Evolutionary conservation across 2,329 filamentous ascomycete species (phyloP).

Genomic region (Xylaria digitata): DNA sequence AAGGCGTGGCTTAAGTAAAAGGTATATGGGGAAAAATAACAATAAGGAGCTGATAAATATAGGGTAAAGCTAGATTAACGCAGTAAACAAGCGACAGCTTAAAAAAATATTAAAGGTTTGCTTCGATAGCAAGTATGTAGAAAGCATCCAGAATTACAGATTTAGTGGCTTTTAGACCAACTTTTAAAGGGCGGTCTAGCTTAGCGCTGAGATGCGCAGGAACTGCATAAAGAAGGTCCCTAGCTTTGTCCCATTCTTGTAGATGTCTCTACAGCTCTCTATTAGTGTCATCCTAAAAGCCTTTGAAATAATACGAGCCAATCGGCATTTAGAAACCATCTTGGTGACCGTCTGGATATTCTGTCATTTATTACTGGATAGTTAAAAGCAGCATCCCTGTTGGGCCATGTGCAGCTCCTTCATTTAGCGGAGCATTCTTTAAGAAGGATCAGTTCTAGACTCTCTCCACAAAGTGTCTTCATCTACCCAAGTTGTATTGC

Average conservation of each 20-base stretch:
- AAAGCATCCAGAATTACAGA: slow-evolving; percentile 24
- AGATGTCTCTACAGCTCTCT: too few relatives aligned
- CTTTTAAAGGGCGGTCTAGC: slow-evolving; percentile 16
- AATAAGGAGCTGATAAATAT: slow-evolving; percentile 13
- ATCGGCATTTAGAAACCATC: too few relatives aligned
- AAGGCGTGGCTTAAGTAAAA: slow-evolving; percentile 15
- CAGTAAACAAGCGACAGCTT: slow-evolving; percentile 26
- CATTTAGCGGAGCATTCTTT: too few relatives aligned
- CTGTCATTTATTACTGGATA: too few relatives aligned
- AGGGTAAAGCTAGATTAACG: slow-evolving; percentile 26
- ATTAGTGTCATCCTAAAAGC: too few relatives aligned
- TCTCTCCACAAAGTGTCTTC: too few relatives aligned
- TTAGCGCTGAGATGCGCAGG: slow-evolving; percentile 25
- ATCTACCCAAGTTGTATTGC: background rate
- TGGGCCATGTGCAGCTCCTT: too few relatives aligned
- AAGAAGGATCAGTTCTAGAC: too few relatives aligned
- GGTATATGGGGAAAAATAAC: slow-evolving; percentile 28
- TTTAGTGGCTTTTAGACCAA: slow-evolving; percentile 17
- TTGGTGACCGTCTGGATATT: too few relatives aligned
- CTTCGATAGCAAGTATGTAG: slow-evolving; percentile 24
- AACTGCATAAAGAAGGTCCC: slow-evolving; percentile 9
- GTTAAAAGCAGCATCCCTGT: too few relatives aligned
- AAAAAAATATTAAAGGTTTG: slow-evolving; percentile 28
- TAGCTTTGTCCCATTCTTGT: slow-evolving; percentile 19
- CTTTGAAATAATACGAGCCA: too few relatives aligned